These are phyloP conservation scores for Anastatica hierochuntica DNA, from an alignment of 345 rosid species.

Conservation along the genomic window DNA sequence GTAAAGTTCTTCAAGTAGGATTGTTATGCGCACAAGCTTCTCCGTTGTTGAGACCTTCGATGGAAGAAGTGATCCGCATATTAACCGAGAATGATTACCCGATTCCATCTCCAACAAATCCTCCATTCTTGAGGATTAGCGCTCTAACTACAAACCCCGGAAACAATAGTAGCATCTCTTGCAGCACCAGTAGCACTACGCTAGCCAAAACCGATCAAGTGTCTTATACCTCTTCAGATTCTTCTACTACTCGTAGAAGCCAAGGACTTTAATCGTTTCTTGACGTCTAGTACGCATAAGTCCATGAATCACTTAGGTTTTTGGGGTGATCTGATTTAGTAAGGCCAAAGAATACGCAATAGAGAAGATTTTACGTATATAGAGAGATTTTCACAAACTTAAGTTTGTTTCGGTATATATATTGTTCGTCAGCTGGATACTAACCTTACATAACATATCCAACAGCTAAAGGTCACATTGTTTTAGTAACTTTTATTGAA, in stretches of 20 bases:
- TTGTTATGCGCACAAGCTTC: constrained; percentile 27
- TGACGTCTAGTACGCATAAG: no score
- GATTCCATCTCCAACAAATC: constrained; percentile 32
- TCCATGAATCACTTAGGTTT: no score
- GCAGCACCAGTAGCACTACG: constrained; percentile 10
- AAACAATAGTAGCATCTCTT: not conserved
- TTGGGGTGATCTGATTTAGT: no score
- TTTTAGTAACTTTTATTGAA: no score
- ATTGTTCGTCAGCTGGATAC: no score
- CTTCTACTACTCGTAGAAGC: constrained; percentile 7
- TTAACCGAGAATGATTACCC: constrained; percentile 1
- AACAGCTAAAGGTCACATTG: no score
- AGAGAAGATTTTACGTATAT: no score
- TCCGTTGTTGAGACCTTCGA: constrained; percentile 13
- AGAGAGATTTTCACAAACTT: no score
- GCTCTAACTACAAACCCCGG: not conserved
- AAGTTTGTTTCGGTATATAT: no score
- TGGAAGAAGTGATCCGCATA: constrained; percentile 17
- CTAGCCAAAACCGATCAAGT: constrained; percentile 11
- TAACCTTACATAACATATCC: no score
- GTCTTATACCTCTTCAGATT: constrained; percentile 20
- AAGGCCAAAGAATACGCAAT: no score
- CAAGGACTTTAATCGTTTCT: no score
- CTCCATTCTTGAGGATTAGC: constrained; percentile 30
- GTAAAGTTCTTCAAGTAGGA: constrained; percentile 11